Percentiles rank a stretch among this genome's conserved stretches.
Conservation (phyloP, 345 rosid genomes). For the Citrus medica region DNA sequence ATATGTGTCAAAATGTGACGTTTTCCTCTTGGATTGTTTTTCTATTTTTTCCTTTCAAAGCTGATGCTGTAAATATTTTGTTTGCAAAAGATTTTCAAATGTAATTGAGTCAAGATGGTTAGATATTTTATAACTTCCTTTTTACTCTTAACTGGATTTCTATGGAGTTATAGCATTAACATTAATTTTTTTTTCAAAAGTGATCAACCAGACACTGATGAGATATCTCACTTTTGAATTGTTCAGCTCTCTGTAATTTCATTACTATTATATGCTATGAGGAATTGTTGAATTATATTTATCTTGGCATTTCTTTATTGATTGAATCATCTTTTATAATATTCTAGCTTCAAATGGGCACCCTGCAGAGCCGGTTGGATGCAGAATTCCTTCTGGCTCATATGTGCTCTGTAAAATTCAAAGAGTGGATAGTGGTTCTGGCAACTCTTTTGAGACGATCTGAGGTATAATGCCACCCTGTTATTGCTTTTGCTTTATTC, state of each 20-base stretch:
- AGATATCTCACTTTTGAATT: neutral
- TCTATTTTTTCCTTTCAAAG: neutral
- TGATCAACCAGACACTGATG: neutral
- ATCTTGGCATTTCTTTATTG: neutral
- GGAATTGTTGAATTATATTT: neutral
- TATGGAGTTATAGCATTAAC: neutral
- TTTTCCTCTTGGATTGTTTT: neutral
- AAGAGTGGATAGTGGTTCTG: conserved; percentile 97
- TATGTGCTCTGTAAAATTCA: conserved; percentile 98
- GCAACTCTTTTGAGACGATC: conserved; percentile 89
- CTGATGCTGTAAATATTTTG: neutral
- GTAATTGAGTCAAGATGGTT: neutral
- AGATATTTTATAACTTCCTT: neutral
- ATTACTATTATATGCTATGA: neutral
- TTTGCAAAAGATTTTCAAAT: neutral
- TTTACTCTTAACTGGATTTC: neutral
- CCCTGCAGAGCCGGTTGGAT: conserved; percentile 86
- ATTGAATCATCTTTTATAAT: neutral
- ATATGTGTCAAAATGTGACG: no score
- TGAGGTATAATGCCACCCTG: conserved; percentile 46
- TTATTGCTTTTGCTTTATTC: neutral
- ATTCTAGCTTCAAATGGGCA: conserved; percentile 89
- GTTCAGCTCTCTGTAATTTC: neutral
- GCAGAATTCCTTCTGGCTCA: conserved; percentile 97
- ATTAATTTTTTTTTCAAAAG: neutral